Conservation (phyloP, 352 stramenopile genomes). For the Globisporangium lucens region DNA sequence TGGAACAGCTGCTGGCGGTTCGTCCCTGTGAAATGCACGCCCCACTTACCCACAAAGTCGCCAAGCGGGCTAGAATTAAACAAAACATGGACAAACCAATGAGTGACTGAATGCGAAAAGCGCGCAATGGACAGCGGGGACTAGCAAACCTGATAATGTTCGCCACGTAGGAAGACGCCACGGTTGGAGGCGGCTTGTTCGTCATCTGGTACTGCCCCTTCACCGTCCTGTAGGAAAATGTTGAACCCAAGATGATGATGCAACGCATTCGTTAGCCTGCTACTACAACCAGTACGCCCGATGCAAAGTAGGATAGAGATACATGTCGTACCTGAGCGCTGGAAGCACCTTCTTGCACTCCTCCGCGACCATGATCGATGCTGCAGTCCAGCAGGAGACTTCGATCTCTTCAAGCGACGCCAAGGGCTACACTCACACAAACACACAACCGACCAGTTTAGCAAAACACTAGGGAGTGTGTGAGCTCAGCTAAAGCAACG, state of each 20-base stretch:
- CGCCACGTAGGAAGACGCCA: constrained; percentile 65
- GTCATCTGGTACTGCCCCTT: constrained; percentile 91
- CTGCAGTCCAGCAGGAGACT: constrained; percentile 58
- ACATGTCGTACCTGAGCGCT: constrained; percentile 54
- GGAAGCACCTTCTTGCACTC: constrained; percentile 88
- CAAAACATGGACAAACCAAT: neutral
- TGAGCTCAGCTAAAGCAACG: neutral
- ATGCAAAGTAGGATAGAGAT: neutral
- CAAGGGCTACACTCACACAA: constrained; percentile 31
- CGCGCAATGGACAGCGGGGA: neutral
- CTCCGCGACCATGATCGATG: constrained; percentile 52
- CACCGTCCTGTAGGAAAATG: constrained; percentile 48
- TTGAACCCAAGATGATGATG: too few species aligned
- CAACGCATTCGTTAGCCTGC: neutral
- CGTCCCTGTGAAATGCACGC: constrained; percentile 39
- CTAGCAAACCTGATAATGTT: constrained; percentile 62
- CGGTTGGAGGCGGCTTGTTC: constrained; percentile 76
- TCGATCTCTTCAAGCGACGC: constrained; percentile 41
- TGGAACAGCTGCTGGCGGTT: constrained; percentile 47
- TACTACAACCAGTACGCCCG: neutral
- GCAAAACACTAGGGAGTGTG: too few species aligned
- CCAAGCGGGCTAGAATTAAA: constrained; percentile 44
- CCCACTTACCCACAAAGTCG: constrained; percentile 75
- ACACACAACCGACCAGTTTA: neutral
- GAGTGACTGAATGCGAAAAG: neutral